Base-by-base conservation (phyloP, 2,329 filamentous ascomycete species). In the Sporothrix euskadiensis region DNA sequence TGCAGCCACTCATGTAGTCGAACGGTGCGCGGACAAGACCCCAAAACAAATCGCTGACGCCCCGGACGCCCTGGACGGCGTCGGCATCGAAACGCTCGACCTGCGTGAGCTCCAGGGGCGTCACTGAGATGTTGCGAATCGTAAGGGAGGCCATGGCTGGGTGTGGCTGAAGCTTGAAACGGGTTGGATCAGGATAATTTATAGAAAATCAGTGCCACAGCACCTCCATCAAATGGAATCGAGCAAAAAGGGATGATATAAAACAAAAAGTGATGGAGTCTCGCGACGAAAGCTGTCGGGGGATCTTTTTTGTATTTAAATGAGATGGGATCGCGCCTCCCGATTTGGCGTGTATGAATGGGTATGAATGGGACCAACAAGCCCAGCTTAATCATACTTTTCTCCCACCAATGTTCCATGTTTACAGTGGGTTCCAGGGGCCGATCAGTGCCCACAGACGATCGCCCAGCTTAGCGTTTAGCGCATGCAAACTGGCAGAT, bases 91-190 rank as follows among this genome's bases (percentile, higher is more conserved):
- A 94, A 77, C 91, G 90, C 83, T 97, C 92, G 74, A 95, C 85
- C 74, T 80, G 81, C 81, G 90, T 90, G 78, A 98, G 87, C 77
- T 91, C 88, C 72, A 97, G 84, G n/a, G 89, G 86, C 68, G 88
- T 90, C 73, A 88, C 85, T 61, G 93, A 95, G 76, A 97, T 84
- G 81, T 98, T 98, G 78, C 94, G 93, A 78, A 98, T 88, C 4
- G 88, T 92, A 77, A 97, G 84, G 73, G 83, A 81, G 22, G 84
- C 81, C 86, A 88, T 88, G 73, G 77, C 26, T 7, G n/a, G 35
- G 47, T 52, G 47, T 52, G 52, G 6, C 4, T 44, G 49, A 32
- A 19, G 9, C 30, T 19, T 14, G 7, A 8, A 57, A 16, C 41
- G 9, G 35, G 49, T 44, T 16, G 19, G 49, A 30, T 26, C 4